These are phyloP conservation scores for Syncephalastrum racemosum DNA, from an alignment of 371 early-diverging fungal species.

Conservation along the genomic window DNA sequence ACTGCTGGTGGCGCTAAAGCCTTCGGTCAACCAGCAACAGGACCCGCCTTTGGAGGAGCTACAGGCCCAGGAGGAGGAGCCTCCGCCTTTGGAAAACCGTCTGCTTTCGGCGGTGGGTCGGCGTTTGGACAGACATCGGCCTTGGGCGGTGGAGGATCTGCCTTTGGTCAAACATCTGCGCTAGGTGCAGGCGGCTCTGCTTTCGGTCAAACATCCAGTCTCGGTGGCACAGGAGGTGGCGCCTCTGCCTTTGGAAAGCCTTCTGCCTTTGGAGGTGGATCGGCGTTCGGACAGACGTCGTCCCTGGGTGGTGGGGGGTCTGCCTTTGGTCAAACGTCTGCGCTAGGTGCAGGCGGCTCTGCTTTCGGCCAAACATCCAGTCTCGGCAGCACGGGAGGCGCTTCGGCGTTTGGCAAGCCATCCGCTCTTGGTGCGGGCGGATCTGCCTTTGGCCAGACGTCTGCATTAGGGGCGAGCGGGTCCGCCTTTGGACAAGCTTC, in stretches of 20 bases:
- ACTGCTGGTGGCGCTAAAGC: too few relatives aligned
- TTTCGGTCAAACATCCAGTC: conserved; percentile 21
- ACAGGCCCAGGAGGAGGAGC: conserved; percentile 9
- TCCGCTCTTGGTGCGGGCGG: conserved; percentile 17
- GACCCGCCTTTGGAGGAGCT: conserved; percentile 5
- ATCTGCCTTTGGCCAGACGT: conserved; percentile 33
- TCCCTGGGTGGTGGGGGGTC: conserved; percentile 13
- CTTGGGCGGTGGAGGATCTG: conserved; percentile 14
- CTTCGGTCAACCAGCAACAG: too few relatives aligned
- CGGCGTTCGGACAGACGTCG: conserved; percentile 32
- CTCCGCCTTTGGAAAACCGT: conserved; percentile 22
- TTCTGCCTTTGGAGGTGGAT: conserved; percentile 18
- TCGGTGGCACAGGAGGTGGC: conserved; percentile 27
- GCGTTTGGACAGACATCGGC: conserved; percentile 32
- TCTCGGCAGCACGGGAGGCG: conserved; percentile 22
- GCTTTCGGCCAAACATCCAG: conserved; percentile 25
- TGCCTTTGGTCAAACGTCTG: conserved; percentile 24
- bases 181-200: conserved; percentile 15
- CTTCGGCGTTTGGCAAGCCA: conserved; percentile 8
- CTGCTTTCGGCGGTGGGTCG: conserved; percentile 21
- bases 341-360: conserved; percentile 11
- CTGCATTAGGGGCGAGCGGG: conserved; percentile 13
- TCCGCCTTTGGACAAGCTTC: conserved; percentile 26
- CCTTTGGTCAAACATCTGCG: conserved; percentile 24
- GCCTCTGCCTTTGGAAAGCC: conserved; percentile 10